Evolutionary conservation across 169 alveolate genomes (phyloP).

Genomic region (Plasmodium vinckei): DNA sequence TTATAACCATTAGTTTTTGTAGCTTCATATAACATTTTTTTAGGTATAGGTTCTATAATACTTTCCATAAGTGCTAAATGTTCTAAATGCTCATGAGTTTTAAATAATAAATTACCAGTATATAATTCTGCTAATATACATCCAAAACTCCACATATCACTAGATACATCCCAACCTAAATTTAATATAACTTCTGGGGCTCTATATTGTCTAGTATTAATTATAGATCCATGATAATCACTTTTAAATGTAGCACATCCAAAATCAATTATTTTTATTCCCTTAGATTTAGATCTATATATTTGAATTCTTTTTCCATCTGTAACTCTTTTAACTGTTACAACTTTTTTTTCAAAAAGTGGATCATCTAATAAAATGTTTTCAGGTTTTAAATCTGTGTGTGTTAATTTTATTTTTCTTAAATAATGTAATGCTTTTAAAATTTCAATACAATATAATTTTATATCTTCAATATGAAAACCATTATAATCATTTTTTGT

Average conservation of each 20-base stretch:
- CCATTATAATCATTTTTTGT: slow-evolving; percentile 95
- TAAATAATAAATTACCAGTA: slow-evolving; percentile 94
- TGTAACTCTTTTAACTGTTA: slow-evolving; percentile 79
- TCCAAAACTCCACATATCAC: slow-evolving; percentile 98
- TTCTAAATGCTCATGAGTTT: slow-evolving; percentile 95
- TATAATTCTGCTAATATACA: slow-evolving; percentile 95
- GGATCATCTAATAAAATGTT: slow-evolving; percentile 93
- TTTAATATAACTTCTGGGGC: slow-evolving; percentile 98
- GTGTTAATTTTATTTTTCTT: slow-evolving; percentile 93
- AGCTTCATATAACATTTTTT: slow-evolving; percentile 78
- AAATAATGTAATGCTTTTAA: slow-evolving; percentile 94
- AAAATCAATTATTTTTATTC: slow-evolving; percentile 96
- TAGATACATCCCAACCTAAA: slow-evolving; percentile 93
- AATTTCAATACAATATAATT: slow-evolving; percentile 93
- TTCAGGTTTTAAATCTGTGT: slow-evolving; percentile 99
- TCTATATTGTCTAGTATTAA: slow-evolving; percentile 98
- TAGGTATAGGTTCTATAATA: slow-evolving; percentile 82
- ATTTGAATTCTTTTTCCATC: slow-evolving; percentile 74
- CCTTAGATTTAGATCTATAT: slow-evolving; percentile 88
- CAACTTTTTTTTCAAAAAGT: slow-evolving; percentile 82
- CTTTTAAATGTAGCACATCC: slow-evolving; percentile 98
- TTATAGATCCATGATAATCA: slow-evolving; percentile 96
- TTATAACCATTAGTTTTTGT: slow-evolving; percentile 80
- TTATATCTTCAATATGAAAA: slow-evolving; percentile 92
- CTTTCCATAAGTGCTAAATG: slow-evolving; percentile 95